Evolutionary conservation across 2,329 filamentous ascomycete species (phyloP).

Genomic region (Diaporthe vaccinii): DNA sequence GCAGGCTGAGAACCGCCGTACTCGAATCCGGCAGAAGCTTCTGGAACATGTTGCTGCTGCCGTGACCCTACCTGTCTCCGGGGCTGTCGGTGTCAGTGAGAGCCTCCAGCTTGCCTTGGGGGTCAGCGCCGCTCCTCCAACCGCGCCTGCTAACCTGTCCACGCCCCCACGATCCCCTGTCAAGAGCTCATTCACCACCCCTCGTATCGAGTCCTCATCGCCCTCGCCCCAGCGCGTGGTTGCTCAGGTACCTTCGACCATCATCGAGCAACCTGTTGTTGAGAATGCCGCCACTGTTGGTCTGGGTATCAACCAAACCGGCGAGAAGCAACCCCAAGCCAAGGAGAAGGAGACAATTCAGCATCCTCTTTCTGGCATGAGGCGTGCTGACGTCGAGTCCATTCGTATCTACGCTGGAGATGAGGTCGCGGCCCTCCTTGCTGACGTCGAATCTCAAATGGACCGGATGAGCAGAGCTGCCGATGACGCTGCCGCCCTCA

Average conservation of each 20-base stretch:
- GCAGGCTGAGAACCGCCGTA: constrained; percentile 81
- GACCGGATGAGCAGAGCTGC: constrained; percentile 56
- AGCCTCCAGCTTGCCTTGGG: constrained; percentile 59
- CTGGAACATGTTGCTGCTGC: constrained; percentile 86
- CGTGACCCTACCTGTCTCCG: constrained; percentile 61
- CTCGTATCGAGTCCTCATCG: constrained; percentile 51
- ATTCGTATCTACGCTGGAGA: constrained; percentile 78
- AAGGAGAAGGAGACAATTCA: constrained; percentile 37
- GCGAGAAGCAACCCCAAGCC: constrained; percentile 22
- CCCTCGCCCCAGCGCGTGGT: constrained; percentile 66
- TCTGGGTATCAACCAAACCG: constrained; percentile 43
- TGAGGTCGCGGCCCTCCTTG: constrained; percentile 75
- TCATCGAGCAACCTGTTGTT: constrained; percentile 64
- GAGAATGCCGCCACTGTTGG: constrained; percentile 57
- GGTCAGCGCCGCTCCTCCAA: constrained; percentile 48
- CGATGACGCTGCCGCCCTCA: constrained; percentile 55
- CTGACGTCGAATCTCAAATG: constrained; percentile 75
- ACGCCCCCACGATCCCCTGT: constrained; percentile 73
- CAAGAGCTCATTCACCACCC: constrained; percentile 54
- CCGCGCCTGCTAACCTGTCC: constrained; percentile 58
- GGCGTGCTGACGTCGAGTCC: constrained; percentile 68
- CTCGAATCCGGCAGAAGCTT: constrained; percentile 82
- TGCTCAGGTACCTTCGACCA: constrained; percentile 69
- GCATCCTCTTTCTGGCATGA: constrained; percentile 42
- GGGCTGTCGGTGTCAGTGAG: constrained; percentile 54